Evolutionary conservation across 129 eudicot species (phyloP).

Genomic region (Centrapalus pauciflorus): DNA sequence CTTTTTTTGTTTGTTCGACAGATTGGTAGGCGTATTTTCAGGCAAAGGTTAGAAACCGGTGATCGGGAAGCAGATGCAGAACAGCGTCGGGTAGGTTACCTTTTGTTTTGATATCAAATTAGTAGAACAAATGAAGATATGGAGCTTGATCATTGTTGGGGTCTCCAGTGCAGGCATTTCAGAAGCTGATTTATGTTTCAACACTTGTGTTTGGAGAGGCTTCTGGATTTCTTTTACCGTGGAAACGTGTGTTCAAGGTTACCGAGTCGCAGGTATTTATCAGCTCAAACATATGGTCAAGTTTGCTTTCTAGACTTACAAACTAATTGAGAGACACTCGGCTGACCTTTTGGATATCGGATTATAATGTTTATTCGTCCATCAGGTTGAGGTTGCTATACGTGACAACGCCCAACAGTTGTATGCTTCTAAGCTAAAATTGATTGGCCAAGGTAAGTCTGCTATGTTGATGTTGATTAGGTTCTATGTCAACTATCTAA

Average conservation of each 20-base stretch:
- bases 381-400: constrained; percentile 94
- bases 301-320: constrained; percentile 1
- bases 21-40: constrained; percentile 85
- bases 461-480: background rate
- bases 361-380: constrained; percentile 4
- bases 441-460: constrained; percentile 58
- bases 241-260: constrained; percentile 96
- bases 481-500: background rate
- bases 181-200: constrained; percentile 96
- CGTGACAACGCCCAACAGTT: constrained; percentile 93
- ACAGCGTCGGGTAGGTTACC: constrained; percentile 78
- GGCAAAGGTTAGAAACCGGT: constrained; percentile 96
- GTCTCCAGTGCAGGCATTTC: constrained; percentile 94
- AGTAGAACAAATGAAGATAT: constrained; percentile 15
- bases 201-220: constrained; percentile 97
- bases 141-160: constrained; percentile 61
- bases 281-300: background rate
- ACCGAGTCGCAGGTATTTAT: constrained; percentile 85
- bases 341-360: background rate
- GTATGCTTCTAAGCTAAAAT: constrained; percentile 63
- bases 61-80: constrained; percentile 79
- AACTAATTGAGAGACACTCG: constrained; percentile 3
- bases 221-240: constrained; percentile 89
- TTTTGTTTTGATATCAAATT: background rate
- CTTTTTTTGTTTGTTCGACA: constrained; percentile 31